phyloP scores from a whole-genome alignment of 1,284 basidiomycete species.

The Cystobasidium slooffiae region DNA sequence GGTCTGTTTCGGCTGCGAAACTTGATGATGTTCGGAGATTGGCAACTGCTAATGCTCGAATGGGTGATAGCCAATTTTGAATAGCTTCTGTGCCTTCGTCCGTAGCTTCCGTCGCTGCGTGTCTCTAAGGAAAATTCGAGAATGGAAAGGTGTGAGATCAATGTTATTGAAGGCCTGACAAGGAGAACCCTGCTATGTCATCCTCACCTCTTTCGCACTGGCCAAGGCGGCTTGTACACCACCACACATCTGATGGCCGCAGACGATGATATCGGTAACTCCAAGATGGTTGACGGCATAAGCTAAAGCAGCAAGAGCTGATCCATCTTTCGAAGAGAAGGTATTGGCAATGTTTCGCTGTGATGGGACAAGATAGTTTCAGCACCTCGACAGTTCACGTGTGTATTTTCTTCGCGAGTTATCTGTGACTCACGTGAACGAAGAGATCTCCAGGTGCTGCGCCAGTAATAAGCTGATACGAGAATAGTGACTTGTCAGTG shows the following conservation, averaged over 20 bases:
- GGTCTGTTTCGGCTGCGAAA: slow-evolving; percentile 19
- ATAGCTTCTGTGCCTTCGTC: slow-evolving; percentile 46
- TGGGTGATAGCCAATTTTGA: slow-evolving; percentile 47
- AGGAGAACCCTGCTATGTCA: neutral
- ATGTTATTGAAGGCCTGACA: neutral
- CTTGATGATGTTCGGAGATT: slow-evolving; percentile 31
- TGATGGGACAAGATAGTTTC: neutral
- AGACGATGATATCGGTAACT: slow-evolving; percentile 67
- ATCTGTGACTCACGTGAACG: slow-evolving; percentile 21
- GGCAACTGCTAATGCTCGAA: slow-evolving; percentile 44
- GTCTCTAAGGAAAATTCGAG: slow-evolving; percentile 12
- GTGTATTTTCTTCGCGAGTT: neutral
- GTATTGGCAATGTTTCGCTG: slow-evolving; percentile 56
- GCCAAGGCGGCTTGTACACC: slow-evolving; percentile 57
- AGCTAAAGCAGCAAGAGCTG: slow-evolving; percentile 73
- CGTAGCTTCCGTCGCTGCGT: neutral
- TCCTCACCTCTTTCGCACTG: slow-evolving; percentile 37
- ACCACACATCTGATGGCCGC: slow-evolving; percentile 56
- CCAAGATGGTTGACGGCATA: slow-evolving; percentile 80
- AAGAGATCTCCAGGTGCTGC: slow-evolving; percentile 43
- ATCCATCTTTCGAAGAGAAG: slow-evolving; percentile 77
- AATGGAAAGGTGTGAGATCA: neutral
- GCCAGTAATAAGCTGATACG: slow-evolving; percentile 34
- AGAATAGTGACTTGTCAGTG: neutral
- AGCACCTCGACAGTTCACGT: neutral